phyloP scores from a whole-genome alignment of 352 stramenopile species.

The Globisporangium yorkense region DNA sequence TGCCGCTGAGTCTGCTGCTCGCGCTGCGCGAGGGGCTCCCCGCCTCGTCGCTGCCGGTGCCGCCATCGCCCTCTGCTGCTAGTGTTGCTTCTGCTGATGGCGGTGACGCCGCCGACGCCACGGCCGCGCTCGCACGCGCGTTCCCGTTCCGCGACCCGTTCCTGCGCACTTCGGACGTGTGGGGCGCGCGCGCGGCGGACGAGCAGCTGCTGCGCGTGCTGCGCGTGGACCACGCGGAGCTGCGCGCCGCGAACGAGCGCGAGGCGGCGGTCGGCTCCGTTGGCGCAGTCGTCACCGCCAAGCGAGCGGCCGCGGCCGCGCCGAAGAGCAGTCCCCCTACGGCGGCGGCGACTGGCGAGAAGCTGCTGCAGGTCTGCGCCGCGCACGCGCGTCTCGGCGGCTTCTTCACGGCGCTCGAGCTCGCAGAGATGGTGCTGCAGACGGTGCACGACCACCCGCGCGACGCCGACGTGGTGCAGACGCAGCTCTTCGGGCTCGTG shows the following conservation, averaged over 20 bases:
- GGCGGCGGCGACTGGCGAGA: slow-evolving; percentile 15
- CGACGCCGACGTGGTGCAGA: slow-evolving; percentile 56
- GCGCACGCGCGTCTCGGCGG: slow-evolving; percentile 21
- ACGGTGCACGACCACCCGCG: slow-evolving; percentile 41
- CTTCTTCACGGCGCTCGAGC: slow-evolving; percentile 56
- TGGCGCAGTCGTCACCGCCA: slow-evolving; percentile 44
- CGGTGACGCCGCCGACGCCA: neutral
- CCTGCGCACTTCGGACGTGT: slow-evolving; percentile 17
- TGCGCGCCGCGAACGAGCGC: slow-evolving; percentile 42
- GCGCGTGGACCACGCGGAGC: slow-evolving; percentile 46
- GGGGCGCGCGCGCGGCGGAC: slow-evolving; percentile 21
- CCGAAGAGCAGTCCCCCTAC: slow-evolving; percentile 12
- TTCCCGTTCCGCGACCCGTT: slow-evolving; percentile 35
- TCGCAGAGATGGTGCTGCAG: slow-evolving; percentile 67
- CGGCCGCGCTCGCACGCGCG: slow-evolving; percentile 6
- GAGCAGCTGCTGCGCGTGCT: slow-evolving; percentile 40
- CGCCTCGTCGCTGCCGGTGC: neutral
- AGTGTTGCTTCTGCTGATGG: neutral
- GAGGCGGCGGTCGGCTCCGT: slow-evolving; percentile 42
- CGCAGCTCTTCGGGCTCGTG: slow-evolving; percentile 77
- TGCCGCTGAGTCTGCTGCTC: slow-evolving; percentile 17
- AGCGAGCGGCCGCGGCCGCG: slow-evolving; percentile 11
- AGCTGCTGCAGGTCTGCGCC: slow-evolving; percentile 40
- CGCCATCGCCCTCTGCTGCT: slow-evolving; percentile 7
- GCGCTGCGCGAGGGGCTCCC: slow-evolving; percentile 22